These are phyloP conservation scores for Solanum corneliomulleri DNA, from an alignment of 257 asterid species.

Conservation along the genomic window DNA sequence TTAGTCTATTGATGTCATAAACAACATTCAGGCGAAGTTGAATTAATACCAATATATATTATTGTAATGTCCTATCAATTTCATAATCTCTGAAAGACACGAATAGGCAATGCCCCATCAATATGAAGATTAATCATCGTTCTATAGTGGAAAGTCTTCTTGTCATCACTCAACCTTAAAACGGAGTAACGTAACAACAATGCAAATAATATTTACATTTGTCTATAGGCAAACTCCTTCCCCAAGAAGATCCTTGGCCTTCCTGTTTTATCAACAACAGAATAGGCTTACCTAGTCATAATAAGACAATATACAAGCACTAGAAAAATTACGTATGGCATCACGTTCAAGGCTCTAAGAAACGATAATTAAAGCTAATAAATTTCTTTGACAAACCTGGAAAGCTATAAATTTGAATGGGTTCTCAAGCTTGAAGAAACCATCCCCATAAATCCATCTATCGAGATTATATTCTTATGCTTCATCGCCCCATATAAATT, in stretches of 20 bases:
- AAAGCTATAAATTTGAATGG: slow-evolving; percentile 54
- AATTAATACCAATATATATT: not conserved
- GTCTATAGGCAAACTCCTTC: slow-evolving; percentile 45
- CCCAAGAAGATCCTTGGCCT: slow-evolving; percentile 47
- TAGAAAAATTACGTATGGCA: not conserved
- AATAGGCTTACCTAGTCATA: not conserved
- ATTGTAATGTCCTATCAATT: not conserved
- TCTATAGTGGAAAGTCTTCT: slow-evolving; percentile 26
- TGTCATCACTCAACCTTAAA: slow-evolving; percentile 27
- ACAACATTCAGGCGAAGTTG: not conserved
- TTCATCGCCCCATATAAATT: slow-evolving; percentile 50
- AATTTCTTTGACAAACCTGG: slow-evolving; percentile 17
- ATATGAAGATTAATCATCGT: slow-evolving; percentile 50
- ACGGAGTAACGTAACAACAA: slow-evolving; percentile 23
- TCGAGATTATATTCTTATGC: slow-evolving; percentile 42
- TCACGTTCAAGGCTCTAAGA: not conserved
- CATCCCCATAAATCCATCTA: slow-evolving; percentile 47
- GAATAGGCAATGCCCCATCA: slow-evolving; percentile 36
- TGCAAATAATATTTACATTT: slow-evolving; percentile 46
- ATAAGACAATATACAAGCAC: not conserved
- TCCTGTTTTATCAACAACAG: slow-evolving; percentile 25
- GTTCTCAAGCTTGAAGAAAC: slow-evolving; percentile 32
- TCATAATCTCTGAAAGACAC: slow-evolving; percentile 17
- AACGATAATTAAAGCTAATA: not conserved
- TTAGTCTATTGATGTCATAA: not conserved